phyloP scores from a whole-genome alignment of 805 yeast species.

The Candida easanensis region DNA sequence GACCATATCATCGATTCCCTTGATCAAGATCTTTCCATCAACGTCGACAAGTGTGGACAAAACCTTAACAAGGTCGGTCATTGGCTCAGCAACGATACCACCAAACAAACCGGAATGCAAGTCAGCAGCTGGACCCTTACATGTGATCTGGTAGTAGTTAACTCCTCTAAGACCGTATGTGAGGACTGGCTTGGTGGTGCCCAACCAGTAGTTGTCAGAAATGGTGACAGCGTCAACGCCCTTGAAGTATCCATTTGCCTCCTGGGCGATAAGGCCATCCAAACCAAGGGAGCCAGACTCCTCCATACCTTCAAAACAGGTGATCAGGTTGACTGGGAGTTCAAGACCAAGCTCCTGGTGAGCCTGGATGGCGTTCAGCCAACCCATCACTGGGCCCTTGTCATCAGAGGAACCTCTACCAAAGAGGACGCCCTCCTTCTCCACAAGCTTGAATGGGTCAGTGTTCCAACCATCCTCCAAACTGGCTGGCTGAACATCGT shows the following conservation, averaged over 20 bases:
- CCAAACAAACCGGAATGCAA: constrained; percentile 97
- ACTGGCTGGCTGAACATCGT: constrained; percentile 97
- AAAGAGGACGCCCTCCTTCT: constrained; percentile 64
- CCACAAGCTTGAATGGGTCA: constrained; percentile 81
- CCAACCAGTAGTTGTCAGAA: constrained; percentile 97
- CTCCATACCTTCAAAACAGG: constrained; percentile 99
- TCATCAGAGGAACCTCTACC: constrained; percentile 98
- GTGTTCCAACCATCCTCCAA: constrained; percentile 93
- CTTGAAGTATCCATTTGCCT: constrained; percentile 78
- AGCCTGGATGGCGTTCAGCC: constrained; percentile 93
- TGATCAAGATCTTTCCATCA: constrained; percentile 79
- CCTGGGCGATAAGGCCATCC: constrained; percentile 75
- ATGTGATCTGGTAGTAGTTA: constrained; percentile 80
- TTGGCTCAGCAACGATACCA: constrained; percentile 95
- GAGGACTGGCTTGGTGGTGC: constrained; percentile 93
- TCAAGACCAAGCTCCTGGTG: constrained; percentile 82
- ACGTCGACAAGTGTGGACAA: constrained; percentile 75
- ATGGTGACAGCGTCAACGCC: constrained; percentile 93
- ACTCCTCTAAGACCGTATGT: constrained; percentile 98
- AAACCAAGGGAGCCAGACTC: constrained; percentile 94
- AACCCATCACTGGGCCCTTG: constrained; percentile 96
- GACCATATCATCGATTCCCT: constrained; percentile 91
- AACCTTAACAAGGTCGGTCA: constrained; percentile 85
- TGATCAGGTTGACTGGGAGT: constrained; percentile 87
- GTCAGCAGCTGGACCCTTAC: constrained; percentile 94